Evolutionary conservation across 2,329 filamentous ascomycete genomes (phyloP).

Genomic region (Stagonosporopsis vannaccii): DNA sequence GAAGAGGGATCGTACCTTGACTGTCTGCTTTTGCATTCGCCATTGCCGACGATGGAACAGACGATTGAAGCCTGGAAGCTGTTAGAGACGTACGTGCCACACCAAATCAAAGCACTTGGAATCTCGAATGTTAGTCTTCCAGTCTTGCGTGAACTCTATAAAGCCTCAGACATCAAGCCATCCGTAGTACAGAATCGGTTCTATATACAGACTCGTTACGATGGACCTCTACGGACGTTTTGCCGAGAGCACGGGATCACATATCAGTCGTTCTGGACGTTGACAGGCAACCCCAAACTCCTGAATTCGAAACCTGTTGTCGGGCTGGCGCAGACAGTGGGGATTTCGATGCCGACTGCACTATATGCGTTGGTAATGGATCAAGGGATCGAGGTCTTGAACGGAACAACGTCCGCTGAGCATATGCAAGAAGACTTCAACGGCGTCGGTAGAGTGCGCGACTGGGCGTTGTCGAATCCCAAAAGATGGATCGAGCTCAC

Average conservation of each 20-base stretch:
- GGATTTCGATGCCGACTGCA: conserved; percentile 57
- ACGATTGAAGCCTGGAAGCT: conserved; percentile 71
- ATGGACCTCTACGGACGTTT: conserved; percentile 65
- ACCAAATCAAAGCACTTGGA: conserved; percentile 70
- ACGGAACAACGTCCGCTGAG: conserved; percentile 62
- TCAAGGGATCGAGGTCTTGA: conserved; percentile 60
- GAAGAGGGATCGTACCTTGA: conserved; percentile 61
- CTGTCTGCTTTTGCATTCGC: conserved; percentile 66
- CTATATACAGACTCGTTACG: conserved; percentile 65
- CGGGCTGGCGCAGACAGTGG: conserved; percentile 55
- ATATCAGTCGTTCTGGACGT: conserved; percentile 68
- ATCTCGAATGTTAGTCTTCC: conserved; percentile 76
- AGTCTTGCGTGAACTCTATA: conserved; percentile 62
- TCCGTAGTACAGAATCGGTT: conserved; percentile 81
- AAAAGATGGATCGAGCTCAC: conserved; percentile 53
- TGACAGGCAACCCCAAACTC: conserved; percentile 65
- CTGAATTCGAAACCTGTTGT: conserved; percentile 58
- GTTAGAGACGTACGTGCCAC: conserved; percentile 71
- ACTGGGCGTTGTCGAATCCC: conserved; percentile 56
- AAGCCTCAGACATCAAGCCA: conserved; percentile 59
- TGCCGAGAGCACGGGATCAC: conserved; percentile 61
- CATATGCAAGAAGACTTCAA: conserved; percentile 63
- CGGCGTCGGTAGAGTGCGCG: conserved; percentile 51
- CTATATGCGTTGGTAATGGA: conserved; percentile 65
- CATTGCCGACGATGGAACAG: conserved; percentile 57